phyloP scores from a whole-genome alignment of 2,329 filamentous ascomycete genomes.

The Apiospora kogelbergensis region DNA sequence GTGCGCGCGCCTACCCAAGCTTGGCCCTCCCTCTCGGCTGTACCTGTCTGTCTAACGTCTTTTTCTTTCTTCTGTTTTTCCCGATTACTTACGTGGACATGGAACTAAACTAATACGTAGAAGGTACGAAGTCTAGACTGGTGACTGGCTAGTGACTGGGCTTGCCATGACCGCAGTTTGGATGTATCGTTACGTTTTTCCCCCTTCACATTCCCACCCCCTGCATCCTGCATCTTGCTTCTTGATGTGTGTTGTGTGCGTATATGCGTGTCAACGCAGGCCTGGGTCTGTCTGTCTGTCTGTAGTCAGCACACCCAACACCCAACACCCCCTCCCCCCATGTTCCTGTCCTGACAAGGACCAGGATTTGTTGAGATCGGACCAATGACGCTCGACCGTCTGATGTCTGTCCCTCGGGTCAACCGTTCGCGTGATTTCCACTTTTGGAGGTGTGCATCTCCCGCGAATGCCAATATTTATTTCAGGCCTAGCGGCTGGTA shows the following conservation, averaged over 20 bases:
- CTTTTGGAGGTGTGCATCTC: neutral
- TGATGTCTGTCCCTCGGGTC: neutral
- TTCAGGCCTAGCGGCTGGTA: neutral
- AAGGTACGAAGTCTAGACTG: neutral
- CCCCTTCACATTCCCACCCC: neutral
- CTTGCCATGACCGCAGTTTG: neutral
- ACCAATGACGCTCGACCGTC: neutral
- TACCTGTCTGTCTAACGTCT: neutral
- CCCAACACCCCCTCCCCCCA: neutral
- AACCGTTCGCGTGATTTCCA: neutral
- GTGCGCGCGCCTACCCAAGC: neutral
- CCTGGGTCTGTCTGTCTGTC: neutral
- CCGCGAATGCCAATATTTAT: neutral
- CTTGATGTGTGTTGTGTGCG: neutral
- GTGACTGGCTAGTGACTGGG: neutral
- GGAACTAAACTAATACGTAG: neutral
- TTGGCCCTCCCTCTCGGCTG: neutral
- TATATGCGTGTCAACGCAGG: neutral
- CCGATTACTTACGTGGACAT: neutral
- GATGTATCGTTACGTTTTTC: conserved; percentile 1
- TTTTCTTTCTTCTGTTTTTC: neutral
- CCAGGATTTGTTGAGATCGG: neutral
- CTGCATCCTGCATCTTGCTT: neutral
- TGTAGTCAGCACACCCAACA: neutral
- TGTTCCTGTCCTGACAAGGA: neutral